These are phyloP conservation scores for Aegilops bicornis DNA, from an alignment of 176 grass and related monocot genomes.

Conservation along the genomic window DNA sequence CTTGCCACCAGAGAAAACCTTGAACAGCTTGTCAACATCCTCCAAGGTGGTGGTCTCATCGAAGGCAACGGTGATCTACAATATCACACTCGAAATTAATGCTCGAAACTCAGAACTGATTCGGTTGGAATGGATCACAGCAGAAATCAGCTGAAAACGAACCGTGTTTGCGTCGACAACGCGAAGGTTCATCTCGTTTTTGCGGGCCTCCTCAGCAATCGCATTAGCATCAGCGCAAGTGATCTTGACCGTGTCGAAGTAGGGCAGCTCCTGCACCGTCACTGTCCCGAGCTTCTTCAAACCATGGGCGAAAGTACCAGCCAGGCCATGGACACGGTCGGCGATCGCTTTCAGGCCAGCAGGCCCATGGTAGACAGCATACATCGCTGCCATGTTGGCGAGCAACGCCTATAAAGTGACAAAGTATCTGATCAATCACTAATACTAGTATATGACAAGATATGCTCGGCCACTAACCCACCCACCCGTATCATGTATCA, in stretches of 20 bases:
- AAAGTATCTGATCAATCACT: conserved; percentile 2
- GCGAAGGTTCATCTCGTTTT: conserved; percentile 93
- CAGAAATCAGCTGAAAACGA: conserved; percentile 16
- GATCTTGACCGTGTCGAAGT: conserved; percentile 96
- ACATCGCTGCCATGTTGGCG: conserved; percentile 99
- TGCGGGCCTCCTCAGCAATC: conserved; percentile 66
- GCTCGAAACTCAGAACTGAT: neutral
- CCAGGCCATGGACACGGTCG: conserved; percentile 87
- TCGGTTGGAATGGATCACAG: conserved; percentile 5
- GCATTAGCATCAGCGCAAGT: conserved; percentile 68
- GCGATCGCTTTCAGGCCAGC: conserved; percentile 84
- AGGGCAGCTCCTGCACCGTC: conserved; percentile 88
- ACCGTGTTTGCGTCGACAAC: conserved; percentile 85
- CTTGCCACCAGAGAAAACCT: conserved; percentile 90
- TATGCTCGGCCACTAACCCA: conserved; percentile 25
- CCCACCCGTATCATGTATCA: neutral
- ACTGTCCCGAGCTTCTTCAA: conserved; percentile 89
- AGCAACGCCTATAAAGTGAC: conserved; percentile 75
- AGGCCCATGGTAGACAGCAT: conserved; percentile 95
- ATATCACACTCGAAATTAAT: conserved; percentile 35
- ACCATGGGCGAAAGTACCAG: conserved; percentile 73
- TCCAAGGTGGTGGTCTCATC: conserved; percentile 91
- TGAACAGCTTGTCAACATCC: conserved; percentile 95
- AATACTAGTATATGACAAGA: neutral
- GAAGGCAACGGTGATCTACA: conserved; percentile 87